These are phyloP conservation scores for Phoma sp. DNA, from an alignment of 2,329 filamentous ascomycete genomes.

Conservation along the genomic window DNA sequence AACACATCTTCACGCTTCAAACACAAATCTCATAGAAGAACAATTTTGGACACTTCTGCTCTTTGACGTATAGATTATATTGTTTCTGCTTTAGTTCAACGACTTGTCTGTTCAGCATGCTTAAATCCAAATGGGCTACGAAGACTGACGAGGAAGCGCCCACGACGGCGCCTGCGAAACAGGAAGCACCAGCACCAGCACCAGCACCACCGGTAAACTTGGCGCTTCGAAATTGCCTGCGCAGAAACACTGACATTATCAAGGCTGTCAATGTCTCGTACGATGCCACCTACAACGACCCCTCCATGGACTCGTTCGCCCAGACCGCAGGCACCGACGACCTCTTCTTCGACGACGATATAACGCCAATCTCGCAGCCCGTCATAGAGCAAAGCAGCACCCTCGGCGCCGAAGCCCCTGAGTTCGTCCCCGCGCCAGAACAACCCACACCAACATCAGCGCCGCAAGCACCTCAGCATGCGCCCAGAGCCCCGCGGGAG, in stretches of 20 bases:
- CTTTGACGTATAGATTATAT: too few species aligned
- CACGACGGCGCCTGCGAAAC: conserved; percentile 1
- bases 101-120: conserved; percentile 25
- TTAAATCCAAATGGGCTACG: conserved; percentile 43
- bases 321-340: conserved; percentile 59
- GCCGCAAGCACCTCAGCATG: conserved; percentile 25
- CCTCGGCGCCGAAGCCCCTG: conserved; percentile 25
- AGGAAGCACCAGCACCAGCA: conserved; percentile 13
- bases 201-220: conserved; percentile 19
- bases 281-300: conserved; percentile 37
- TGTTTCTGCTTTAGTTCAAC: neutral
- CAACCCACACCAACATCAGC: conserved; percentile 23
- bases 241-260: neutral
- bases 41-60: too few species aligned
- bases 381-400: conserved; percentile 44
- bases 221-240: neutral
- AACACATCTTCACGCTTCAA: neutral
- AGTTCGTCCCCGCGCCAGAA: conserved; percentile 29
- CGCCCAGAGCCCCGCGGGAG: conserved; percentile 34
- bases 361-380: conserved; percentile 54
- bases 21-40: neutral
- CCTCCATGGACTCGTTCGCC: conserved; percentile 53
- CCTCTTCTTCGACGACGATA: conserved; percentile 59
- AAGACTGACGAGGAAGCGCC: conserved; percentile 21
- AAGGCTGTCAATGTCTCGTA: conserved; percentile 24